These are phyloP conservation scores for Bacidia rubella DNA, from an alignment of 495 filamentous ascomycete genomes.

Conservation along the genomic window DNA sequence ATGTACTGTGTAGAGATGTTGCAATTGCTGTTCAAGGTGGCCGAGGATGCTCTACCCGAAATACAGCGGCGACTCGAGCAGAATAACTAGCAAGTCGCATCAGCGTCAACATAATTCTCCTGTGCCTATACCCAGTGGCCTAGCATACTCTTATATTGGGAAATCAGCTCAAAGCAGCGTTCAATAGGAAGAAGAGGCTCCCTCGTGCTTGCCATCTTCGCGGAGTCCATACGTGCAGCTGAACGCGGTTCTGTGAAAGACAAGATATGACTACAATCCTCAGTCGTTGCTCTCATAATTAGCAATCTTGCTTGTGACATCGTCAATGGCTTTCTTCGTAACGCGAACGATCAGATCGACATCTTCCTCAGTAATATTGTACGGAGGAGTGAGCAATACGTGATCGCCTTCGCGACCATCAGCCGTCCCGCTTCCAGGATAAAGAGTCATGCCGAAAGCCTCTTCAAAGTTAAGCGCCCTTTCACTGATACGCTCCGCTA, in stretches of 20 bases:
- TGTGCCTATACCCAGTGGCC: too few relatives aligned
- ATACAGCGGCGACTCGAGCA: conserved; percentile 7
- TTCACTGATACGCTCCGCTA: conserved; percentile 38
- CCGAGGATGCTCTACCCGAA: conserved; percentile 9
- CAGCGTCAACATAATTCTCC: too few relatives aligned
- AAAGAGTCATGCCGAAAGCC: conserved; percentile 49
- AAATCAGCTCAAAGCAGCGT: too few relatives aligned
- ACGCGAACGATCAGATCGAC: conserved; percentile 29
- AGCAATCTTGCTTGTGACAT: too few relatives aligned
- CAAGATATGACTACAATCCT: too few relatives aligned
- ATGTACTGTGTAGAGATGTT: conserved; percentile 6
- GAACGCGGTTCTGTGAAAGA: too few relatives aligned
- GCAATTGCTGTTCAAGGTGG: conserved; percentile 8
- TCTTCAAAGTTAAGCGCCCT: conserved; percentile 27
- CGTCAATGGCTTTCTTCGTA: neutral
- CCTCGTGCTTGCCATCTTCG: too few relatives aligned
- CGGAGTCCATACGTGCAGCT: too few relatives aligned
- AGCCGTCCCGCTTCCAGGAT: conserved; percentile 52
- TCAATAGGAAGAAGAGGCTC: too few relatives aligned
- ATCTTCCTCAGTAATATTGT: conserved; percentile 39
- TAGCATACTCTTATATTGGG: too few relatives aligned
- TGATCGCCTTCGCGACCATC: conserved; percentile 63
- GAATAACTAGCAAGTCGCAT: too few relatives aligned
- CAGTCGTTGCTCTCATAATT: neutral
- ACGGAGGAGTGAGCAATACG: conserved; percentile 62